Percentiles rank a stretch among this genome's conserved stretches.
Conservation (phyloP, 2,329 filamentous ascomycete species). For the Pseudocercospora fuligena region DNA sequence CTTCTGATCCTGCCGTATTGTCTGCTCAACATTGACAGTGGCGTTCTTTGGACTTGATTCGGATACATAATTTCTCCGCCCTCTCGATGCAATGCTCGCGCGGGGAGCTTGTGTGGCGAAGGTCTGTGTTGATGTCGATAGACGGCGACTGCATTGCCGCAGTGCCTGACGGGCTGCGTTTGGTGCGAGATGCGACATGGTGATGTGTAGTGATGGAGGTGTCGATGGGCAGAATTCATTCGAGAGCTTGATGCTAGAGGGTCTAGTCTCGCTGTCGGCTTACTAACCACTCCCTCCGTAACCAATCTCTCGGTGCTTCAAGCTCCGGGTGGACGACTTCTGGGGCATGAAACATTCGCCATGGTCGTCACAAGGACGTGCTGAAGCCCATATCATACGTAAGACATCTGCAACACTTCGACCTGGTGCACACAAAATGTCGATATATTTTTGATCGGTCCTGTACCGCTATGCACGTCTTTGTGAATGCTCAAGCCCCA, state of each 20-base stretch:
- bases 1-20: slow-evolving; percentile 85
- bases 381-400: neutral
- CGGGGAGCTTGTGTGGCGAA: slow-evolving; percentile 49
- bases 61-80: slow-evolving; percentile 72
- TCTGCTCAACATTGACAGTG: slow-evolving; percentile 79
- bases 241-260: neutral
- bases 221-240: slow-evolving; percentile 8
- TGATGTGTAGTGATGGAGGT: slow-evolving; percentile 25
- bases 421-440: neutral
- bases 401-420: neutral
- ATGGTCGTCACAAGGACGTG: neutral
- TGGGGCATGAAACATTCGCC: neutral
- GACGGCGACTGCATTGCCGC: slow-evolving; percentile 58
- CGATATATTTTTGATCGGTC: neutral
- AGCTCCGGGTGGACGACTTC: neutral
- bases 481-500: neutral
- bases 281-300: neutral
- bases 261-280: neutral
- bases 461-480: neutral
- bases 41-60: slow-evolving; percentile 79
- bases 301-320: neutral
- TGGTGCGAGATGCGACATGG: slow-evolving; percentile 61
- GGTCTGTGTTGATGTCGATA: slow-evolving; percentile 45
- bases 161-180: slow-evolving; percentile 77
- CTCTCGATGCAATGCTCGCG: slow-evolving; percentile 44